These are phyloP conservation scores for Pyrus hybrid DNA, from an alignment of 331 rosid genomes.

Conservation along the genomic window DNA sequence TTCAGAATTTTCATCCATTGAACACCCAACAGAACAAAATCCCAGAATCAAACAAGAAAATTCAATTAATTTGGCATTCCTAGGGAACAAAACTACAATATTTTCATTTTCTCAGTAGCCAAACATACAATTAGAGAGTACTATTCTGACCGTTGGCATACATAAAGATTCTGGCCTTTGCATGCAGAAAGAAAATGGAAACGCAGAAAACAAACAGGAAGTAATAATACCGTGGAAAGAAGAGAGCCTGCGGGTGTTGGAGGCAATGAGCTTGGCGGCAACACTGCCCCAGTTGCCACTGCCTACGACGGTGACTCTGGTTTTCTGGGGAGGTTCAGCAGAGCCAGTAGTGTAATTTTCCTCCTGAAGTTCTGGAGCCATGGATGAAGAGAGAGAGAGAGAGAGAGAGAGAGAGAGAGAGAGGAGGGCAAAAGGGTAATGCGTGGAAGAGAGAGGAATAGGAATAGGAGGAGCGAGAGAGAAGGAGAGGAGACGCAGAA, in stretches of 20 bases:
- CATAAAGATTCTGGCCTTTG: not conserved
- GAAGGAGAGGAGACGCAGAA: not conserved
- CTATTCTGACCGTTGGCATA: not conserved
- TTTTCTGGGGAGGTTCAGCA: slow-evolving; percentile 24
- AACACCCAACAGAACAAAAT: not conserved
- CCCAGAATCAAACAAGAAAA: not conserved
- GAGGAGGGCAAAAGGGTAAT: not conserved
- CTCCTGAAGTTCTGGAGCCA: slow-evolving; percentile 49
- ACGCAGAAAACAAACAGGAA: not conserved
- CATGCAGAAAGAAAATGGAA: slow-evolving; percentile 5
- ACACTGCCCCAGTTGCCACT: slow-evolving; percentile 96
- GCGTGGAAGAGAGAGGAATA: not conserved
- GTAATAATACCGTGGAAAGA: slow-evolving; percentile 52
- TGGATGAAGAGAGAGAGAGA: not conserved
- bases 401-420: not conserved
- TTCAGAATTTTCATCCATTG: not conserved
- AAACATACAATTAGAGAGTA: not conserved
- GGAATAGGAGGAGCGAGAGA: not conserved
- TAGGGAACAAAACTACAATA: not conserved
- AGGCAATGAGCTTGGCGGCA: slow-evolving; percentile 82
- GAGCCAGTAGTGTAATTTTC: slow-evolving; percentile 13
- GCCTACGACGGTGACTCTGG: slow-evolving; percentile 66
- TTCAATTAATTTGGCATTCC: not conserved
- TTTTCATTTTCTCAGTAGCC: not conserved
- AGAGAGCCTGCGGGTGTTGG: slow-evolving; percentile 46